These are phyloP conservation scores for Talaromyces marneffei DNA, from an alignment of 2,329 filamentous ascomycete genomes.

Conservation along the genomic window DNA sequence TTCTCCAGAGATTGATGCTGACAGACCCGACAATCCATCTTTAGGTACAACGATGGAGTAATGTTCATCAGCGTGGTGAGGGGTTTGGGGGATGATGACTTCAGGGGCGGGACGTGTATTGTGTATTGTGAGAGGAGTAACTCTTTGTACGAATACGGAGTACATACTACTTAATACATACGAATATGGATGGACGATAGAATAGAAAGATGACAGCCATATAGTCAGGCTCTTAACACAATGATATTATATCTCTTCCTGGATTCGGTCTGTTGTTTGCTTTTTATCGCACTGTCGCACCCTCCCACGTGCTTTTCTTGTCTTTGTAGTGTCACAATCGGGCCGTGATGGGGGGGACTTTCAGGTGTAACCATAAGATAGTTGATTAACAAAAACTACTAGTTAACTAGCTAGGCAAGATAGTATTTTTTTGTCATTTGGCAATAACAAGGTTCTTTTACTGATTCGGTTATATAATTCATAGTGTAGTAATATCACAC, in stretches of 20 bases:
- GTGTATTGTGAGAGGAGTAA: neutral
- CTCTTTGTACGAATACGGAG: neutral
- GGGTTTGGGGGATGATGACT: neutral
- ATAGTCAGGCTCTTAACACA: neutral
- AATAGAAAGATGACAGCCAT: neutral
- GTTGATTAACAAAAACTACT: neutral
- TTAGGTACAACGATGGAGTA: neutral
- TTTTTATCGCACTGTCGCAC: neutral
- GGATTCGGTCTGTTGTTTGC: neutral
- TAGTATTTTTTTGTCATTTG: neutral
- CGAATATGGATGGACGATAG: neutral
- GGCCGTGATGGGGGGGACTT: neutral
- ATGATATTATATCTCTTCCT: neutral
- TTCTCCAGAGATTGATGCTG: neutral
- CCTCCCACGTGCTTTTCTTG: neutral
- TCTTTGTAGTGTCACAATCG: neutral
- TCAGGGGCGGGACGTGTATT: neutral
- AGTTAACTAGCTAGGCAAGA: neutral
- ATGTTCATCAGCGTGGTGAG: neutral
- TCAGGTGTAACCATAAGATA: neutral
- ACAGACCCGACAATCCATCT: neutral
- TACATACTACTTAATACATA: neutral
- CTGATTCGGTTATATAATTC: neutral
- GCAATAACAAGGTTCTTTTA: neutral
- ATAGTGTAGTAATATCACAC: neutral